A percentile compares a stretch with the other conserved stretches of the same genome.
These are phyloP conservation scores for Irpex rosettiformis DNA, from an alignment of 1,284 basidiomycete species.

Conservation along the genomic window DNA sequence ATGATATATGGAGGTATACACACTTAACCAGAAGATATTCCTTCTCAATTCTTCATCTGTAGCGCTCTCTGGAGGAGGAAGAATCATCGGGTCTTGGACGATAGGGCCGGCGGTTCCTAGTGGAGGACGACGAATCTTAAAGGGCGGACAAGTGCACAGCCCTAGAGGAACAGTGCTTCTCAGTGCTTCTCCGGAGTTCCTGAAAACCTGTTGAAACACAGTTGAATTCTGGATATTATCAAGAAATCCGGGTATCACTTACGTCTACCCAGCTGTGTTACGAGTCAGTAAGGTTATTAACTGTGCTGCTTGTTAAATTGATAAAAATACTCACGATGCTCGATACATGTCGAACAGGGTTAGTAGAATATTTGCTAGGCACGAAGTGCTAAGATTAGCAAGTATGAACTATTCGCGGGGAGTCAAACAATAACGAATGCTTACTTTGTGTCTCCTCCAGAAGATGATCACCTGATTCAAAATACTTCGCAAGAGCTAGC, in stretches of 20 bases:
- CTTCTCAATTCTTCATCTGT: not conserved
- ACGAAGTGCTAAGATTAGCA: not conserved
- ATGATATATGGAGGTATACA: not conserved
- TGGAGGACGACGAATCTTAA: not conserved
- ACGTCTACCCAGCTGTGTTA: not conserved
- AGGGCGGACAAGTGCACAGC: not conserved
- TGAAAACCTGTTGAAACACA: not conserved
- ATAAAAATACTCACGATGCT: conserved; percentile 8
- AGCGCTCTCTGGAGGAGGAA: not conserved
- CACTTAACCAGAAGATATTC: not conserved
- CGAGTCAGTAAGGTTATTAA: not conserved
- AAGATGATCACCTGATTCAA: conserved; percentile 40
- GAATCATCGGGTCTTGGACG: not conserved
- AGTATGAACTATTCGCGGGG: not conserved
- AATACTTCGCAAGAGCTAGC: conserved; percentile 45
- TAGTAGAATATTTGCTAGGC: conserved; percentile 11
- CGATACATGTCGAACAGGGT: conserved; percentile 13
- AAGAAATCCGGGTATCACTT: not conserved
- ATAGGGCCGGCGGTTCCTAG: not conserved
- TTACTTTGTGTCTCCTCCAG: conserved; percentile 65
- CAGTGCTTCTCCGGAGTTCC: not conserved
- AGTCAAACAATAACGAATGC: conserved; percentile 8
- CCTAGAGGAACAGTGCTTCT: not conserved
- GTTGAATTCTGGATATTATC: not conserved
- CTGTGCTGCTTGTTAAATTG: not conserved